Conservation (phyloP, 768 basidiomycete species). For the Amanita pallidorosea region DNA sequence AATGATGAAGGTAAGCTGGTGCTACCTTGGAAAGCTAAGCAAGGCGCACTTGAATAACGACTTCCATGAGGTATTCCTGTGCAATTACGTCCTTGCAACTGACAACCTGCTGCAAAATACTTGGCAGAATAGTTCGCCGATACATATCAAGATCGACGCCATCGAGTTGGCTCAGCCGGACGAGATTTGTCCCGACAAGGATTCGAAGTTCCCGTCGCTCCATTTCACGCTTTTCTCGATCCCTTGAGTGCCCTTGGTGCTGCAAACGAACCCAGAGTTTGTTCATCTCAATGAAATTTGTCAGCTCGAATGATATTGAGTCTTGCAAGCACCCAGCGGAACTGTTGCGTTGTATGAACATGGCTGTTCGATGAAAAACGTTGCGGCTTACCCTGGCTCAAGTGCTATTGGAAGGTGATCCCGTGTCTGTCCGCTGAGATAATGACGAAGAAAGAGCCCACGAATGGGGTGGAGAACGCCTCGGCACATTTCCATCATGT, state of each 20-base stretch:
- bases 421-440: conserved; percentile 92
- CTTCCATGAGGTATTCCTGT: conserved; percentile 99
- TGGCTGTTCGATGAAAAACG: conserved; percentile 1
- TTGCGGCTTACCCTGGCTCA: conserved; percentile 58
- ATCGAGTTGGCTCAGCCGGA: conserved; percentile 89
- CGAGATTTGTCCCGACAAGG: conserved; percentile 95
- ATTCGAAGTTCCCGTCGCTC: conserved; percentile 93
- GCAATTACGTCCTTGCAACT: conserved; percentile 98
- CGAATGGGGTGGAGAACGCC: conserved; percentile 97
- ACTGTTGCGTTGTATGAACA: conserved; percentile 26
- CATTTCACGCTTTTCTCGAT: conserved; percentile 94
- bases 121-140: conserved; percentile 74
- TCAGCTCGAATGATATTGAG: conserved; percentile 90
- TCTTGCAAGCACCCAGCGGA: conserved; percentile 87
- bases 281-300: conserved; percentile 99
- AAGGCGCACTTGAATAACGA: conserved; percentile 82
- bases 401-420: conserved; percentile 88
- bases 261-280: conserved; percentile 99
- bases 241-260: conserved; percentile 94
- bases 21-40: neutral
- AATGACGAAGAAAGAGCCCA: conserved; percentile 91
- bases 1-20: conserved; percentile 1
- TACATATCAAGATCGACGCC: conserved; percentile 96
- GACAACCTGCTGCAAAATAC: conserved; percentile 93
- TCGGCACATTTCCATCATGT: conserved; percentile 99